Evolutionary conservation across 345 rosid species (phyloP), one percentile per base, ranked within the genome.

Genomic region (Populus davidiana): DNA sequence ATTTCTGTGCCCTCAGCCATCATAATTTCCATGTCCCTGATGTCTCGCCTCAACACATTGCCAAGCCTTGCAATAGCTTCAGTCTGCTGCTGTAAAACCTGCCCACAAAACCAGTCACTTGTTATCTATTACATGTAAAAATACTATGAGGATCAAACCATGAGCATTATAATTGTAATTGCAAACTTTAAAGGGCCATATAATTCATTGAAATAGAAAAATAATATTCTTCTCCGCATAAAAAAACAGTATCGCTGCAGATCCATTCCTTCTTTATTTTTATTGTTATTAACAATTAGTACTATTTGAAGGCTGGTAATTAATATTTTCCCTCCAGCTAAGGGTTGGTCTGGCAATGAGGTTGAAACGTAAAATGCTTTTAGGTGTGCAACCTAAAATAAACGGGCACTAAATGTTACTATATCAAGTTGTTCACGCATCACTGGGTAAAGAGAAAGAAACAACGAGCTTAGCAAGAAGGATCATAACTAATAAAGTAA

Each of bases 41-140:
- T 75, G 84, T 93, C 94, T 49, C 98, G 90, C 88, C 91, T 92
- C 84, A 95, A 84, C 63, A 93, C 93, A 18, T 79, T 90, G 52
- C 92, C 95, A 44, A 96, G 91, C 80, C 93, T 90, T 56, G 94
- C 95, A 31, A 94, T 87, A 63, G 99, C 98, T 81, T 90, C 94
- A 1, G 97, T 94, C 86, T 93, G 97, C 69, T 90, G 97, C 70
- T 96, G 99, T 79, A 96, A 81, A 63, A 93, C 99, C 82, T 78
- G 72, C 61, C 9, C 52, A 21, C 75, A 9, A 52, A 69, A 73
- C 21, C 21, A 43, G 12, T 18, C 14, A 54, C 20, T 61, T 62
- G 31, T 69, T 18, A 56, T 20, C 13, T 5, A 31, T 62, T 70
- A 44, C 54, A 71, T 21, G 3, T 70, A 33, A 33, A 33, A 62